A percentile compares a stretch with the other conserved stretches of the same genome.
These are phyloP conservation scores for Mortierella sp. DNA, from an alignment of 371 early-diverging fungal species.

Conservation along the genomic window DNA sequence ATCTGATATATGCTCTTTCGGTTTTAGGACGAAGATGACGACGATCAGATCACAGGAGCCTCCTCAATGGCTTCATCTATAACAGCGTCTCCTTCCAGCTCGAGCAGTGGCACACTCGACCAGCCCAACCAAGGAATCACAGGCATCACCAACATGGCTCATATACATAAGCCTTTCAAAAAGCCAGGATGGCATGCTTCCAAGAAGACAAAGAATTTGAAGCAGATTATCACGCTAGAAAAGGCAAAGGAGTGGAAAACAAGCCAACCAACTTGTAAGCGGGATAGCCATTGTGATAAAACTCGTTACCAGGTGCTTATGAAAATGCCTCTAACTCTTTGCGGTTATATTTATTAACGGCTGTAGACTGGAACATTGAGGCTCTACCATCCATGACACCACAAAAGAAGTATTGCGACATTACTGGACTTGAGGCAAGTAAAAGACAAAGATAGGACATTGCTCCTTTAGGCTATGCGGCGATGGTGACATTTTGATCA, in stretches of 20 bases:
- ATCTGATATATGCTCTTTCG: neutral
- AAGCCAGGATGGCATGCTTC: conserved; percentile 70
- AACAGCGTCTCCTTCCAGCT: conserved; percentile 42
- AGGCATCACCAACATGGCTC: conserved; percentile 40
- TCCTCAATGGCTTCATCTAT: conserved; percentile 50
- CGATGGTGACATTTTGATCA: neutral
- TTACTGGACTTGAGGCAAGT: conserved; percentile 83
- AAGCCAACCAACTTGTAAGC: conserved; percentile 80
- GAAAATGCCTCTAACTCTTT: neutral
- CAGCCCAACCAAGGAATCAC: conserved; percentile 7
- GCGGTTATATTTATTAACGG: neutral
- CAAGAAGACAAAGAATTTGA: conserved; percentile 81
- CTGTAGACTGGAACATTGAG: conserved; percentile 85
- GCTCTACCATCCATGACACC: conserved; percentile 88
- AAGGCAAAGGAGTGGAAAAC: conserved; percentile 72
- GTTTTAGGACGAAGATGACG: conserved; percentile 46
- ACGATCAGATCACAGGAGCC: conserved; percentile 37
- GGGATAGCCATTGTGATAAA: neutral
- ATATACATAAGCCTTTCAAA: conserved; percentile 76
- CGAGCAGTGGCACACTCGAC: conserved; percentile 29
- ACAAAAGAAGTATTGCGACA: conserved; percentile 92
- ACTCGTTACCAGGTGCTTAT: neutral
- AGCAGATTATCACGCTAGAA: conserved; percentile 83
- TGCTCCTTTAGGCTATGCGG: too few species aligned
- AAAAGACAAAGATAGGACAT: neutral